Percentiles rank a stretch among this genome's conserved stretches.
Conservation (phyloP, 2,329 filamentous ascomycete genomes). For the Microdochium bolleyi region DNA sequence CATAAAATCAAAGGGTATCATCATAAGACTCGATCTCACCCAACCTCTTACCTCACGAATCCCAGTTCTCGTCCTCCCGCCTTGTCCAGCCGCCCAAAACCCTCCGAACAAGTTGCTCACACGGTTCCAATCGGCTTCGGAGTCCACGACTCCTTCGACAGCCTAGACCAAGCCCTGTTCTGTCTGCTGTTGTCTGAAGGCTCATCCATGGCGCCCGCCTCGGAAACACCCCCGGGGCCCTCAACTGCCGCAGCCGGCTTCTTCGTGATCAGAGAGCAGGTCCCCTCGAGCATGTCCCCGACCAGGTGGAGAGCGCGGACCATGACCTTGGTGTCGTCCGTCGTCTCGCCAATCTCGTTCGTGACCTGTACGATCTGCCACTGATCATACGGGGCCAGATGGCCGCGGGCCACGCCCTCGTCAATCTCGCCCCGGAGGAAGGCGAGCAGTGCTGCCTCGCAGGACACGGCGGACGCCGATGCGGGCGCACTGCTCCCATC, state of each 20-base stretch:
- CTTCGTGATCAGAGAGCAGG: background rate
- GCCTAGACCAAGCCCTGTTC: conserved; percentile 5
- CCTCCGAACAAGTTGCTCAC: no score
- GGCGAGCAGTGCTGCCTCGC: background rate
- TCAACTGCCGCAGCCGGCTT: background rate
- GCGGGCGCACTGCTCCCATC: background rate
- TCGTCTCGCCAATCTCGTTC: background rate
- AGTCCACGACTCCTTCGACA: conserved; percentile 32
- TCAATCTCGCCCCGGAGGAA: background rate
- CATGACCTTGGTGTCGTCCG: background rate
- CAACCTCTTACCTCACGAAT: no score
- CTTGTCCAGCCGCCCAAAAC: no score
- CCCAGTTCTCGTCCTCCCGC: no score
- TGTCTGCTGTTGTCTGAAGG: conserved; percentile 3
- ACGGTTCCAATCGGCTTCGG: conserved; percentile 50
- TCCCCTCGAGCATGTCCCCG: background rate
- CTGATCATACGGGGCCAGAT: background rate
- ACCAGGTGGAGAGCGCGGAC: background rate
- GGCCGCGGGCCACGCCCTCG: background rate
- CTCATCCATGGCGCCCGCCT: no score
- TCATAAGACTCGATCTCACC: no score
- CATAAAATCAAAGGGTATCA: no score
- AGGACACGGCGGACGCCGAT: background rate
- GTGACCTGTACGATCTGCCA: background rate
- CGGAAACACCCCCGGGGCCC: conserved; percentile 2